Evolutionary conservation across 169 alveolate genomes (phyloP), one percentile per base, ranked within the genome.

Genomic region (Plasmodium gonderi): DNA sequence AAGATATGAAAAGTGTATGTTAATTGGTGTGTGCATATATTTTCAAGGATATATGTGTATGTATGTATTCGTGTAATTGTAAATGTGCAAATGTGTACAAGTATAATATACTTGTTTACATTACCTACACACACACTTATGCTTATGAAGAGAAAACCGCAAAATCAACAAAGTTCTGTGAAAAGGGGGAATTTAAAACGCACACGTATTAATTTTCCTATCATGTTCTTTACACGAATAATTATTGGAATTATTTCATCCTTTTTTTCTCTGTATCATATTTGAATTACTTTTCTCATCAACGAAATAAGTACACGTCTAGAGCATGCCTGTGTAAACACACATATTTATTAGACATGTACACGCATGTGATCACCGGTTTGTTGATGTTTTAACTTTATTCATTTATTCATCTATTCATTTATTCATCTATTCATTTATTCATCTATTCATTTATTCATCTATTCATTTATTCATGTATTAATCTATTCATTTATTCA

Each of bases 221-320:
- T 12, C 60, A 77, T 77, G 17, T 33, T 4, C 33, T 20, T 40
- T 77, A n/a, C 17, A 44, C 36, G 83, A 77, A 45, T 40, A 7
- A 54, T 77, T 54, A 42, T 44, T 51, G 42, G 69, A 74, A 36
- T 14, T 74, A 36, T 26, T 12, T 44, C 54, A 26, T 26, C 12
- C 33, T 54, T 3, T 44, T 77, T 77, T 77, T 45, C 17, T 29
- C 33, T 77, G 83, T 77, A 54, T 45, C 33, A 44, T 77, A 77
- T 45, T 23, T 14, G 26, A 77, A 23, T 17, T 77, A 44, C 33
- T 77, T 45, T 45, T 77, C 9, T 3, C 72, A 60, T n/a, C n/a
- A 60, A 60, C 40, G 38, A 14, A 60, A 20, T 14, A 60, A 29
- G 26, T 36, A 29, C 72, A 60, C 38, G 26, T 60, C 17, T 60